These are phyloP conservation scores for Amanita pseudoporphyria DNA, from an alignment of 768 basidiomycete genomes.

Conservation along the genomic window DNA sequence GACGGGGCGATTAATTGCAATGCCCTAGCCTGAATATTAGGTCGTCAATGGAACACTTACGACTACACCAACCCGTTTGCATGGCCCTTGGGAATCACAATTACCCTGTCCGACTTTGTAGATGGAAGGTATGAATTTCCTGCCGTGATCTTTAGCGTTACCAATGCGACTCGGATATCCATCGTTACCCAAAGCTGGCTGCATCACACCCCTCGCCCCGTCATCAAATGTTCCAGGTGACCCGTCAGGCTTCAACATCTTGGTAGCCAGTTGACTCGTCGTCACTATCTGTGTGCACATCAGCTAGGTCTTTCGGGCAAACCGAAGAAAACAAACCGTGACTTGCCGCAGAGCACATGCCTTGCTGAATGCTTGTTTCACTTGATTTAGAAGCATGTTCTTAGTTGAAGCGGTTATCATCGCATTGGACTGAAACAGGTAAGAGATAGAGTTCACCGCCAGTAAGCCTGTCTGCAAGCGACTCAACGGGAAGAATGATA, in stretches of 20 bases:
- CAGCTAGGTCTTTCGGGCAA: background rate
- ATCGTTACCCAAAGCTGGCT: conserved; percentile 50
- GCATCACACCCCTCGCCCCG: conserved; percentile 51
- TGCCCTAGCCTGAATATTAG: background rate
- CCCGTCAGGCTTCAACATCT: conserved; percentile 55
- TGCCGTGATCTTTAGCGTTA: conserved; percentile 8
- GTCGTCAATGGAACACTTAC: background rate
- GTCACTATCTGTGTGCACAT: conserved; percentile 27
- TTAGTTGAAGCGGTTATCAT: conserved; percentile 28
- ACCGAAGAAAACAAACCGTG: background rate
- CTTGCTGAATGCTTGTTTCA: conserved; percentile 23
- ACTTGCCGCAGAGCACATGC: conserved; percentile 8
- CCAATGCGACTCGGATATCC: background rate
- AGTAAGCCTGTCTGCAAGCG: conserved; percentile 47
- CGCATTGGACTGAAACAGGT: conserved; percentile 48
- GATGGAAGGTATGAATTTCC: conserved; percentile 32
- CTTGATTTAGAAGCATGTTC: conserved; percentile 34
- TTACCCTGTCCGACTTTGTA: conserved; percentile 15
- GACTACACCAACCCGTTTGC: conserved; percentile 11
- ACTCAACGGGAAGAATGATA: background rate
- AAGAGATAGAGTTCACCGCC: conserved; percentile 58
- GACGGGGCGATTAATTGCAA: background rate
- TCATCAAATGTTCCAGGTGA: conserved; percentile 57
- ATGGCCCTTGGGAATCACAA: conserved; percentile 12
- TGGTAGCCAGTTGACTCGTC: conserved; percentile 65